These are phyloP conservation scores for Starmerella ratchasimensis DNA, from an alignment of 805 yeast genomes.

Conservation along the genomic window DNA sequence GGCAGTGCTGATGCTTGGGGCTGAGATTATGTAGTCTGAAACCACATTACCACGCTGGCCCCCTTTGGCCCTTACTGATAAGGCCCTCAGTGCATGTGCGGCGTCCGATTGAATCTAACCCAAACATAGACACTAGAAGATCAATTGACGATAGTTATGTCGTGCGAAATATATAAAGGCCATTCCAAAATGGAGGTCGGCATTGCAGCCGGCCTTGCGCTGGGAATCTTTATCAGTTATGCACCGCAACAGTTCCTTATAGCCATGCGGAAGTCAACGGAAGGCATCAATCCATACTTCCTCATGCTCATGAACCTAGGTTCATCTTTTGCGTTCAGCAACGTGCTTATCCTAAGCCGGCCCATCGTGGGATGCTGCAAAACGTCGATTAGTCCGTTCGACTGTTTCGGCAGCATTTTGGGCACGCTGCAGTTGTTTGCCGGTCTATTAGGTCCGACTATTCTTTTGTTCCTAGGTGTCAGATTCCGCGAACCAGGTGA, in stretches of 20 bases:
- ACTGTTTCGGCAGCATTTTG: slow-evolving; percentile 21
- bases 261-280: slow-evolving; percentile 44
- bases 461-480: slow-evolving; percentile 21
- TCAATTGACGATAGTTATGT: too few species aligned
- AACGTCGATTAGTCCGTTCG: slow-evolving; percentile 14
- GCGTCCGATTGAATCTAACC: too few species aligned
- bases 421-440: slow-evolving; percentile 20
- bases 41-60: too few species aligned
- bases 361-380: slow-evolving; percentile 51
- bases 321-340: slow-evolving; percentile 55
- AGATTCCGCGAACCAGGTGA: slow-evolving; percentile 16
- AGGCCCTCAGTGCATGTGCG: too few species aligned
- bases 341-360: slow-evolving; percentile 47
- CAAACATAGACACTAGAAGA: too few species aligned
- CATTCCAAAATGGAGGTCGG: slow-evolving; percentile 30
- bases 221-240: slow-evolving; percentile 59
- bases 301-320: slow-evolving; percentile 50
- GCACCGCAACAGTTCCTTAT: slow-evolving; percentile 62
- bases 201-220: slow-evolving; percentile 40
- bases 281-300: slow-evolving; percentile 65
- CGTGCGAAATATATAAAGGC: slow-evolving; percentile 14
- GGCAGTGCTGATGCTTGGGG: too few species aligned
- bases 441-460: slow-evolving; percentile 18
- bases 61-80: too few species aligned
- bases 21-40: too few species aligned